Evolutionary conservation across 106 monocot species (phyloP), one percentile per base, ranked within the genome.

Genomic region (Xerophyta viscosa): DNA sequence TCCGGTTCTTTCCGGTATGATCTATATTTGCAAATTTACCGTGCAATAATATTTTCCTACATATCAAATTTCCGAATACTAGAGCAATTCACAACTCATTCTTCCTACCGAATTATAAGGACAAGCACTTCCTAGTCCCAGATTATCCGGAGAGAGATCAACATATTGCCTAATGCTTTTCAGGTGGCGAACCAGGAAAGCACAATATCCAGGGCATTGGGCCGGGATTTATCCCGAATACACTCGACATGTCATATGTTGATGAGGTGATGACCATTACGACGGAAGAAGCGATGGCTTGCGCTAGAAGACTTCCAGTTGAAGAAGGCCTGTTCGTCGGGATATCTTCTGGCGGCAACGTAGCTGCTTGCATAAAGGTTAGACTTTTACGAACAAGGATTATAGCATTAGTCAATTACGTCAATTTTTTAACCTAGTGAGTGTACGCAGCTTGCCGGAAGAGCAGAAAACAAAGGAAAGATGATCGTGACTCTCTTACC

Each of bases 301-400:
- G 75, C 25, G 68, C 87, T 2, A 79, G 83, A 62, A 79, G 87
- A 56, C 45, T 93, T 48, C 87, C 83, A 14, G 56, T 19, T 18
- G 93, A 93, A 62, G 93, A 93, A 77, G 93, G 83, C 23, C 44
- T 93, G 28, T 74, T 93, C 41, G 77, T 69, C 17, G 93, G 93
- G 21, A 93, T 93, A 53, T 93, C 93, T 17, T 93, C 93, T 15
- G 93, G 93, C 47, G 93, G 83, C 6, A 66, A 71, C 60, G 54
- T 93, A 63, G 83, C 83, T n/a, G 87, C 93, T 47, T 72, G 70
- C 57, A 37, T 93, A 47, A 84, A 81, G 83, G 93, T 91, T 37
- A 7, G 12, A 39, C 12, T 8, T 54, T 30, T 39, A 2, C 39
- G 13, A 3, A 24, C 12, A 20, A 22, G n/a, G 10, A 8, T n/a